Percentiles rank a stretch among this genome's conserved stretches.
Conservation (phyloP, 345 rosid species). For the Arabis hirsuta region DNA sequence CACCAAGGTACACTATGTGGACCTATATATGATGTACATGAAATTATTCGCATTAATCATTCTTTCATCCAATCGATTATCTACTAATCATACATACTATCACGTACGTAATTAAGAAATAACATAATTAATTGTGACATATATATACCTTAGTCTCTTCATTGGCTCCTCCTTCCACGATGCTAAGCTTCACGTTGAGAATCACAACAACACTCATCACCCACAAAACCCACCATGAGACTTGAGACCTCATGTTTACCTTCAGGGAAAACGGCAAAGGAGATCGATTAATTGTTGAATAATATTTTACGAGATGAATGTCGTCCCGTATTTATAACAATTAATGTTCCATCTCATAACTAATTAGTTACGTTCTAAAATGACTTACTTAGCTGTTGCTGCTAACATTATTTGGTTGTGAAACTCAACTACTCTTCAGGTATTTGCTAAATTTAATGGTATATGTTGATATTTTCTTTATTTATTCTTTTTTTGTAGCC, state of each 20-base stretch:
- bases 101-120: background rate
- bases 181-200: slow-evolving; percentile 10
- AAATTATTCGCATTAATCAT: slow-evolving; percentile 13
- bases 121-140: background rate
- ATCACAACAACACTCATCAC: slow-evolving; percentile 1
- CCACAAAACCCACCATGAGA: background rate
- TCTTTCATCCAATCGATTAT: background rate
- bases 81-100: background rate
- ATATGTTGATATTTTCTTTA: too few relatives aligned
- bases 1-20: slow-evolving; percentile 64
- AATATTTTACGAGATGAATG: background rate
- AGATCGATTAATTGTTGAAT: slow-evolving; percentile 2
- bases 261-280: background rate
- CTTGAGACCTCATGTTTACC: background rate
- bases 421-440: background rate
- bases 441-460: background rate
- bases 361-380: too few relatives aligned
- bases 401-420: background rate
- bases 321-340: slow-evolving; percentile 11
- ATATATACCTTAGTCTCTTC: slow-evolving; percentile 30
- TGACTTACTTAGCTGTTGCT: too few relatives aligned
- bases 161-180: slow-evolving; percentile 11
- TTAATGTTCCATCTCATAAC: background rate
- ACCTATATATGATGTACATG: slow-evolving; percentile 40
- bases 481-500: background rate